A percentile compares a stretch with the other conserved stretches of the same genome.
Evolutionary conservation across 306 rosid species (phyloP).

Genomic region (Pyrus communis): DNA sequence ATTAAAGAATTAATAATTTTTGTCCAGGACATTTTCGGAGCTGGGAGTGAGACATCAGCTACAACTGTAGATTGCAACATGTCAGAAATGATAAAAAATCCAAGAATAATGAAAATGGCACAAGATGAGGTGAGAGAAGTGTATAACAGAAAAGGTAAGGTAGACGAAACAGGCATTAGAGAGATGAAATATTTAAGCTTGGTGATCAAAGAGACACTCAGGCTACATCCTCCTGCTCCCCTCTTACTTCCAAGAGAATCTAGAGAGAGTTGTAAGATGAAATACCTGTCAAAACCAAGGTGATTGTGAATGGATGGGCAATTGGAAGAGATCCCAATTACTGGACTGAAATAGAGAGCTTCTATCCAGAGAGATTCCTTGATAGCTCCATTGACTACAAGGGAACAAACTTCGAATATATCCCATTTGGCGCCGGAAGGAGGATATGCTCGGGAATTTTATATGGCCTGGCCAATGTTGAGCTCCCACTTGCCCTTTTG

Average conservation of each 20-base stretch:
- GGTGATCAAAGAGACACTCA: slow-evolving; percentile 5
- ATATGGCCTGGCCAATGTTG: neutral
- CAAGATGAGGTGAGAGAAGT: slow-evolving; percentile 11
- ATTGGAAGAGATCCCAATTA: slow-evolving; percentile 1
- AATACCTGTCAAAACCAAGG: slow-evolving; percentile 6
- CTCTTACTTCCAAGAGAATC: slow-evolving; percentile 9
- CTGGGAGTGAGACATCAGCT: slow-evolving; percentile 7
- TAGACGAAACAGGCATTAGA: neutral
- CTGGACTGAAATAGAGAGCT: slow-evolving; percentile 6
- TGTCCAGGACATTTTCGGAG: slow-evolving; percentile 8
- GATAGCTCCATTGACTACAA: neutral
- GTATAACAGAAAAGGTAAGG: neutral
- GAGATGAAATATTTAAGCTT: slow-evolving; percentile 10
- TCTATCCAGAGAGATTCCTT: slow-evolving; percentile 13
- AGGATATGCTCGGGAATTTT: neutral
- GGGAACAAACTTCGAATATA: neutral
- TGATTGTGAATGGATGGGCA: slow-evolving; percentile 10
- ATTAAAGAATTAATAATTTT: too few relatives aligned
- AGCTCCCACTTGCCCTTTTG: neutral
- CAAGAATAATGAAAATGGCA: slow-evolving; percentile 8
- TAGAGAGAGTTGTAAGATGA: neutral
- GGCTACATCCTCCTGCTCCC: neutral
- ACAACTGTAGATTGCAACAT: slow-evolving; percentile 4
- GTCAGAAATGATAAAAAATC: slow-evolving; percentile 1
- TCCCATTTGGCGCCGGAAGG: slow-evolving; percentile 12